Percentiles rank a stretch among this genome's conserved stretches.
These are phyloP conservation scores for Fennellomyces sp. DNA, from an alignment of 371 early-diverging fungal species.

Conservation along the genomic window DNA sequence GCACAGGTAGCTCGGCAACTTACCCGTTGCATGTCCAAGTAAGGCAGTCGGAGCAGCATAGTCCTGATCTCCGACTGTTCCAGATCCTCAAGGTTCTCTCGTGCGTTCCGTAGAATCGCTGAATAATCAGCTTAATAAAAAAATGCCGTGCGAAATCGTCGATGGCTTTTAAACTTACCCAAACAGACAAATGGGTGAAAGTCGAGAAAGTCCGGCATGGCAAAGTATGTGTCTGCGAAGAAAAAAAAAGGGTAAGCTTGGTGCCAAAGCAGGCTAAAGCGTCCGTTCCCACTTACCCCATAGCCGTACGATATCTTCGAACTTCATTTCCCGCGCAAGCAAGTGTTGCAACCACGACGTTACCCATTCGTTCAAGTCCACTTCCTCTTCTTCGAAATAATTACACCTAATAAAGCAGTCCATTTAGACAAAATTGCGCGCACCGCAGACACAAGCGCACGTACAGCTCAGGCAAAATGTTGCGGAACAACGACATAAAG, in stretches of 20 bases:
- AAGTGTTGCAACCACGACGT: conserved; percentile 87
- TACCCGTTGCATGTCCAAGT: conserved; percentile 75
- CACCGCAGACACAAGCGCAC: neutral
- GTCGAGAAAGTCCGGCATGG: conserved; percentile 69
- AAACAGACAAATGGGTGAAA: conserved; percentile 83
- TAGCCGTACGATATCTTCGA: conserved; percentile 75
- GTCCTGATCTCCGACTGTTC: conserved; percentile 92
- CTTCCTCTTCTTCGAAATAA: conserved; percentile 96
- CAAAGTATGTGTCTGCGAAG: conserved; percentile 73
- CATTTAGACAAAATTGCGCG: conserved; percentile 3
- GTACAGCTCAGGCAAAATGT: conserved; percentile 71
- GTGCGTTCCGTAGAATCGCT: conserved; percentile 68
- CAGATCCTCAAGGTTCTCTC: conserved; percentile 86
- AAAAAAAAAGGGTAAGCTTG: neutral
- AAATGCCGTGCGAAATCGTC: neutral
- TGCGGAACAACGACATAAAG: conserved; percentile 80
- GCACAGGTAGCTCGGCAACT: conserved; percentile 4
- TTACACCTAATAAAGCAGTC: conserved; percentile 46
- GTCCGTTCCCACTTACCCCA: conserved; percentile 79
- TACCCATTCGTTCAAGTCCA: conserved; percentile 88
- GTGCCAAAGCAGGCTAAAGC: too few relatives aligned
- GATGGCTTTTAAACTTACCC: conserved; percentile 35
- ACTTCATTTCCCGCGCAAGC: conserved; percentile 80
- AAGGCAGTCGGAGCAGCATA: conserved; percentile 78
- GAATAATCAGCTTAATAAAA: neutral